Conservation (phyloP, 352 stramenopile genomes). For the Phytophthora podocarpi region DNA sequence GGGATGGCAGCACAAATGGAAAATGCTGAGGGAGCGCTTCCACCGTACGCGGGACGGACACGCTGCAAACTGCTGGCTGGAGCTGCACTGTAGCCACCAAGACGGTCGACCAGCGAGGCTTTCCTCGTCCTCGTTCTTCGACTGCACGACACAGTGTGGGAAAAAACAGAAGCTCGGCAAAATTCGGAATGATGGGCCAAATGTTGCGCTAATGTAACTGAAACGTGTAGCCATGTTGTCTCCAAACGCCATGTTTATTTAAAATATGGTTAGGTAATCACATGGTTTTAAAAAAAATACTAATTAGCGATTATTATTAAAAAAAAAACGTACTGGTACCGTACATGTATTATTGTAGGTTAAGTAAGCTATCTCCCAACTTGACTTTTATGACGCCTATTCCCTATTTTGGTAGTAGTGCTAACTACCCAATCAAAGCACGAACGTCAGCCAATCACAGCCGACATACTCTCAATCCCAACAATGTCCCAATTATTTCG, state of each 20-base stretch:
- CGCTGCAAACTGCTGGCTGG: constrained; percentile 8
- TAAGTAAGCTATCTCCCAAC: no score
- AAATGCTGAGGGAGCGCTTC: background rate
- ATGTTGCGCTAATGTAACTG: constrained; percentile 17
- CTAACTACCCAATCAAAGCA: no score
- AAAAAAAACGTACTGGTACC: no score
- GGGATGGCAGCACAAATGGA: background rate
- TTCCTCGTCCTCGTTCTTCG: constrained; percentile 38
- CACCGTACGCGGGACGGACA: background rate
- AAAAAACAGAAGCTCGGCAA: constrained; percentile 41
- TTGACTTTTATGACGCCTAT: no score
- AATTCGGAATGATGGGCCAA: constrained; percentile 13
- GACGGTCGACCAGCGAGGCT: constrained; percentile 22
- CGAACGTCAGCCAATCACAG: no score
- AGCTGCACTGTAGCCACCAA: constrained; percentile 21
- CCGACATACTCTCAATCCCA: no score
- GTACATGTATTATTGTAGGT: no score
- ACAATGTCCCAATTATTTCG: no score
- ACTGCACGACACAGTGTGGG: constrained; percentile 30
- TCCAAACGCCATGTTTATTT: background rate
- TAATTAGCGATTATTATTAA: no score
- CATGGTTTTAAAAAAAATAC: no score
- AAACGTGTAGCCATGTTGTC: constrained; percentile 2
- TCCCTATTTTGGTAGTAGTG: no score
- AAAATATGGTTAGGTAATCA: no score